Evolutionary conservation across 495 filamentous ascomycete genomes (phyloP).

Genomic region (Trypethelium eluteriae): DNA sequence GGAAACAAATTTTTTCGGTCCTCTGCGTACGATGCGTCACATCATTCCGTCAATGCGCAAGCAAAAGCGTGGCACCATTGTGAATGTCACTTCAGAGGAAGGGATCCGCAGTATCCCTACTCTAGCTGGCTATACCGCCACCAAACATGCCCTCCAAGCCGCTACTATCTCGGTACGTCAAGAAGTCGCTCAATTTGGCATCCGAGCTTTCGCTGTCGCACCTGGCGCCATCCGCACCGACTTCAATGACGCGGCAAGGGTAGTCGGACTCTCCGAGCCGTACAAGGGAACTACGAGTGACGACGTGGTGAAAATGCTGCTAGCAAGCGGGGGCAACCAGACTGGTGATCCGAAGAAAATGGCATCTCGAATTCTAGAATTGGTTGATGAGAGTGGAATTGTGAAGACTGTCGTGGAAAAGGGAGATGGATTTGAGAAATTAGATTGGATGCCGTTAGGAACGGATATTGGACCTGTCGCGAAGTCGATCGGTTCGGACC

Average conservation of each 20-base stretch:
- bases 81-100: conserved; percentile 39
- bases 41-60: conserved; percentile 41
- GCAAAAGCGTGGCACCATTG: conserved; percentile 34
- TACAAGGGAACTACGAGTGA: conserved; percentile 6
- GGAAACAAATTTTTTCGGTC: conserved; percentile 47
- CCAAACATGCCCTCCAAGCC: conserved; percentile 35
- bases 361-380: conserved; percentile 20
- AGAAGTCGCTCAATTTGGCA: conserved; percentile 31
- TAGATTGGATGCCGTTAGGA: conserved; percentile 4
- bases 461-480: background rate
- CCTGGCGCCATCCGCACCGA: conserved; percentile 37
- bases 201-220: conserved; percentile 36
- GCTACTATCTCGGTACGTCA: conserved; percentile 27
- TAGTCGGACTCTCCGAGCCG: background rate
- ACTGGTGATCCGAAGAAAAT: conserved; percentile 24
- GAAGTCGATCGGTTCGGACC: background rate
- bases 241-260: conserved; percentile 8
- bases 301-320: conserved; percentile 12
- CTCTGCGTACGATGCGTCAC: conserved; percentile 39
- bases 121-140: conserved; percentile 31
- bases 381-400: conserved; percentile 9
- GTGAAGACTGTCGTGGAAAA: background rate
- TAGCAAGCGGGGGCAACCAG: conserved; percentile 17
- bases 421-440: background rate
- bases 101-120: conserved; percentile 22